Evolutionary conservation across 805 yeast species (phyloP), one percentile per base, ranked within the genome.

Genomic region (Wickerhamiella sergipiensis): DNA sequence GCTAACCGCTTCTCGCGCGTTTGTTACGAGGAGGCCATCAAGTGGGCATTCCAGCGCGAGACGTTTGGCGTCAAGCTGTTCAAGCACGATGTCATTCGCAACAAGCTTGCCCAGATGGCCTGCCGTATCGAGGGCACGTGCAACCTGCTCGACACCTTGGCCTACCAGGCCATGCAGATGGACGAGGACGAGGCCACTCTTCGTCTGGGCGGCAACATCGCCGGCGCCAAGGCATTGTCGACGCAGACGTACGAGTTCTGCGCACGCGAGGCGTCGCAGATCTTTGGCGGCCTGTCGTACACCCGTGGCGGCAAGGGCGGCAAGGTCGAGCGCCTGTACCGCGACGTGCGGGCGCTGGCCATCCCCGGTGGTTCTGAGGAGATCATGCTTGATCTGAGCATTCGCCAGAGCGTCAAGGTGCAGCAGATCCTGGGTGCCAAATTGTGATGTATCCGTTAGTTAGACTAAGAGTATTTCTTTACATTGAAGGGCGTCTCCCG

Each of bases 321-420:
- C 21, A 66, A 65, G 53, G 71, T 71, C 46, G 74, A 70, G 61
- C 67, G 74, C 15, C 56, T 71, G 42, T 71, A 69, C 62, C 62
- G 74, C 36, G 74, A 70, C 51, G 73, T 69, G 26, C 62, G 73
- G 4, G 73, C 74, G 10, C 64, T 65, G 51, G 70, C 74, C 18
- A 70, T 70, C 43, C 74, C 74, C n/a, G 74, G 74, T 39, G 74
- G 74, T 6, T 69, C 73, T 9, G 73, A 70, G 56, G 74, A 70
- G 57, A 71, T 71, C 53, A 70, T 70, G 74, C 61, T 69, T 31
- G 74, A 71, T 49, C 59, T 70, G 45, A 58, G 71, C 15, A 66
- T 70, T 52, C 57, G 74, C 47, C 74, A 71, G 58, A 57, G 68
- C 33, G 61, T 69, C 52, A 65, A 66, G 57, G 73, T 70, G 18